These are phyloP conservation scores for Lentinula lateritia DNA, from an alignment of 768 basidiomycete genomes.

Conservation along the genomic window DNA sequence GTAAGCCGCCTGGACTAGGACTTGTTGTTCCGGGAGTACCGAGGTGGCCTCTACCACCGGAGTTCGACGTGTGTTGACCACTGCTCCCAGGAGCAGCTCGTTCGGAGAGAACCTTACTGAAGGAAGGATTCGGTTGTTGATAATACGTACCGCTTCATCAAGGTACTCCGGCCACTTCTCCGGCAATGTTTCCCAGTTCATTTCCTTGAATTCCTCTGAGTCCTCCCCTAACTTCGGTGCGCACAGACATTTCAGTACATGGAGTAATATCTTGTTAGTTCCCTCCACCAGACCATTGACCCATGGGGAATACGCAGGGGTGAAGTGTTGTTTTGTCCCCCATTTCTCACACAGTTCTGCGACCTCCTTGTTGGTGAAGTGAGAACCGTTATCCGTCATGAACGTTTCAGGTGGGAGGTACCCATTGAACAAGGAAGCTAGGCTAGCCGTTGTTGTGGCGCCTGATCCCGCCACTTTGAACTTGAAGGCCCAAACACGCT, in stretches of 20 bases:
- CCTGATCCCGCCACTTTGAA: constrained; percentile 16
- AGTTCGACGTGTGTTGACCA: background rate
- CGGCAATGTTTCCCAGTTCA: background rate
- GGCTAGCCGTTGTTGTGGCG: constrained; percentile 15
- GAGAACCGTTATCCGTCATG: constrained; percentile 4
- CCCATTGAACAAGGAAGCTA: constrained; percentile 13
- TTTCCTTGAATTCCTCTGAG: too few relatives aligned
- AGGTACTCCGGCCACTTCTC: background rate
- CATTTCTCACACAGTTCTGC: constrained; percentile 18
- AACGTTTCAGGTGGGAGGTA: constrained; percentile 23
- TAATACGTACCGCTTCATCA: background rate
- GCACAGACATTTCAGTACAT: too few relatives aligned
- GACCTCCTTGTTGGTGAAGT: constrained; percentile 31
- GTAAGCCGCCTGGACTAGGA: too few relatives aligned
- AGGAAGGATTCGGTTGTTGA: background rate
- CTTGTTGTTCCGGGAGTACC: too few relatives aligned
- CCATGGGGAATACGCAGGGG: too few relatives aligned
- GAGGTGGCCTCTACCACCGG: too few relatives aligned
- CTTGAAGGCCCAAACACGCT: constrained; percentile 14
- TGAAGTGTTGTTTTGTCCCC: too few relatives aligned
- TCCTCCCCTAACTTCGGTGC: too few relatives aligned
- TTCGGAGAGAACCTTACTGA: background rate
- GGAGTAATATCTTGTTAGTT: too few relatives aligned
- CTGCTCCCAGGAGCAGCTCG: background rate
- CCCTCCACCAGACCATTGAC: too few relatives aligned